Conservation (phyloP, 2,329 filamentous ascomycete genomes). For the Microsporum audouinii region DNA sequence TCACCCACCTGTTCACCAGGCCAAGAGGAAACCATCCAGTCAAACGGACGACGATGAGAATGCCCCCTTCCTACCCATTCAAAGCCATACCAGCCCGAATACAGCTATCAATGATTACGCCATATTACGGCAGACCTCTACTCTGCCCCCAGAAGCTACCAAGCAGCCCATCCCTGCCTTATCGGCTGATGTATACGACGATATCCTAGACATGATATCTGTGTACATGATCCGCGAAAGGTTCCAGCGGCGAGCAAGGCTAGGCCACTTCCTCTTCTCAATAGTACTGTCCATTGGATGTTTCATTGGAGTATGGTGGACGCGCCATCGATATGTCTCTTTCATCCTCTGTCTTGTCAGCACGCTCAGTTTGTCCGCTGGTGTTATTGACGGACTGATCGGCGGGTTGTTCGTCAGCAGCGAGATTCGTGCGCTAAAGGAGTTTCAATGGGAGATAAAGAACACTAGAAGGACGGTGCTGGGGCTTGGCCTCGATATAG, state of each 20-base stretch:
- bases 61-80: conserved; percentile 14
- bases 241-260: conserved; percentile 58
- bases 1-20: not conserved
- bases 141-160: not conserved
- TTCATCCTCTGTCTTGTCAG: conserved; percentile 72
- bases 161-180: conserved; percentile 2
- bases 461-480: conserved; percentile 44
- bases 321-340: conserved; percentile 59
- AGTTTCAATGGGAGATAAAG: conserved; percentile 87
- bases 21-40: not conserved
- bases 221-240: conserved; percentile 61
- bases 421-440: conserved; percentile 69
- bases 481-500: conserved; percentile 15
- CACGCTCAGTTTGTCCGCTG: conserved; percentile 63
- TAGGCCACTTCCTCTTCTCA: conserved; percentile 60
- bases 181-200: conserved; percentile 46
- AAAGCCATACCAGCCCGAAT: conserved; percentile 8
- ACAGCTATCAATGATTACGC: not conserved
- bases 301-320: conserved; percentile 77
- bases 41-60: conserved; percentile 12
- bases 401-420: conserved; percentile 75
- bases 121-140: not conserved
- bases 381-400: conserved; percentile 73
- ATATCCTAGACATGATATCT: conserved; percentile 59
- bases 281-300: conserved; percentile 60